Evolutionary conservation across 2,329 filamentous ascomycete species (phyloP).

Genomic region (Colletotrichum australisinense): DNA sequence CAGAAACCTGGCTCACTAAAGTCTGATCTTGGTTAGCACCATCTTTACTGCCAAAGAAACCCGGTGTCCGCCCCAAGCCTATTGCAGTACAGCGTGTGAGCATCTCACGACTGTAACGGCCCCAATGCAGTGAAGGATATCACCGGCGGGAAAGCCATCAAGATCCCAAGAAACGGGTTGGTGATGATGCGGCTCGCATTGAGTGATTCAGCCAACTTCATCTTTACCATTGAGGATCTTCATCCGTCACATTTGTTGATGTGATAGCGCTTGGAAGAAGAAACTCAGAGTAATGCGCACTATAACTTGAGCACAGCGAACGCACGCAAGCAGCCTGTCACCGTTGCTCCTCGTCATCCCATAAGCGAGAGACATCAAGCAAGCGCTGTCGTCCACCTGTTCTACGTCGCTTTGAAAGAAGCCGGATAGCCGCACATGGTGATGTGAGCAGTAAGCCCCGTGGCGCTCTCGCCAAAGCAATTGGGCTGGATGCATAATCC

Average conservation of each 20-base stretch:
- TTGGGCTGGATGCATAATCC: background rate
- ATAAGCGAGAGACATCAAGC: background rate
- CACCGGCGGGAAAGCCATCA: background rate
- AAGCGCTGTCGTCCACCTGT: background rate
- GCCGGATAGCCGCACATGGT: background rate
- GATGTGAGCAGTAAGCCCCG: background rate
- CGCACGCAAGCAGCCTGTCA: background rate
- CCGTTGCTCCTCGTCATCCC: background rate
- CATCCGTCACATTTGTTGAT: background rate
- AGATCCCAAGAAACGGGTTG: background rate
- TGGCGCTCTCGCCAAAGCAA: background rate
- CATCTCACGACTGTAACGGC: background rate
- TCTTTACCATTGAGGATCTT: background rate
- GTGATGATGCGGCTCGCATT: background rate
- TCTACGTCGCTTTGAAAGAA: background rate
- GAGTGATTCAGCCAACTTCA: background rate
- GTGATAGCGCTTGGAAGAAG: background rate
- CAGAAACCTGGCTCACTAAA: background rate
- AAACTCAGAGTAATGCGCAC: background rate
- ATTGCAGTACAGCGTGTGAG: background rate
- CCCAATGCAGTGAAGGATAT: background rate
- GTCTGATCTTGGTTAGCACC: background rate
- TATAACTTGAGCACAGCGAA: background rate
- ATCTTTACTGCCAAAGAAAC: background rate
- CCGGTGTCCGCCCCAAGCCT: background rate